Base-by-base conservation (phyloP, 371 early-diverging fungal genomes). In the Mortierella sp. region DNA sequence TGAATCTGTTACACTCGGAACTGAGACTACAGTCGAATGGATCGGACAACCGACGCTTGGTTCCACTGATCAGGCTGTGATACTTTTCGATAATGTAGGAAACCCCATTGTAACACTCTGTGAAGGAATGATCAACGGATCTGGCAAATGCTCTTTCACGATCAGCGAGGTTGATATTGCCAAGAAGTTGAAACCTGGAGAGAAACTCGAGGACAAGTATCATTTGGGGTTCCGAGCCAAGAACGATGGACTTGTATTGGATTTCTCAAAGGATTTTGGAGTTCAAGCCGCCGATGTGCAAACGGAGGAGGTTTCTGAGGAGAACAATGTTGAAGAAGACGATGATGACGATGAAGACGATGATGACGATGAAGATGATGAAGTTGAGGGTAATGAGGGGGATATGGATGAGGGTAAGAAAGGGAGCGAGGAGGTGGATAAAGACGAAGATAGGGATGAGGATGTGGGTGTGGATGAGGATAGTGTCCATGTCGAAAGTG, bases 131-230 rank as follows among this genome's bases (percentile, higher is more conserved):
- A 59, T 79, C 42, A 49, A 65, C 6, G 72, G 72, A 12, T 72
- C 78, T 2, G 78, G 73, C 0, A n/a, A 77, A 55, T 77, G 78
- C n/a, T 64, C 78, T 0, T 77, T 77, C 53, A 72, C 66, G 1
- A 17, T 70, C 23, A 10, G 19, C 0, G 67, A 76, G 23, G 37
- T 43, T 17, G 68, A 76, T 23, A n/a, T 51, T 28, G 43, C 43
- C 59, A 60, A 37, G 53, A 62, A 32, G 12, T 28, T 49, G 12
- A 32, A 60, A 8, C 67, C 49, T 26, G 67, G 67, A 51, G 51
- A 51, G 26, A n/a, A 51, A 15, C 8, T 51, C 12, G 67, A 62
- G 22, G 61, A 66, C 29, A 71, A 68, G 0, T 72, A 72, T 17
- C 42, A 65, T 40, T 31, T 68, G 1, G 77, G 66, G 19, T 34